Evolutionary conservation across 495 filamentous ascomycete genomes (phyloP).

Genomic region (Elasticomyces elasticus): DNA sequence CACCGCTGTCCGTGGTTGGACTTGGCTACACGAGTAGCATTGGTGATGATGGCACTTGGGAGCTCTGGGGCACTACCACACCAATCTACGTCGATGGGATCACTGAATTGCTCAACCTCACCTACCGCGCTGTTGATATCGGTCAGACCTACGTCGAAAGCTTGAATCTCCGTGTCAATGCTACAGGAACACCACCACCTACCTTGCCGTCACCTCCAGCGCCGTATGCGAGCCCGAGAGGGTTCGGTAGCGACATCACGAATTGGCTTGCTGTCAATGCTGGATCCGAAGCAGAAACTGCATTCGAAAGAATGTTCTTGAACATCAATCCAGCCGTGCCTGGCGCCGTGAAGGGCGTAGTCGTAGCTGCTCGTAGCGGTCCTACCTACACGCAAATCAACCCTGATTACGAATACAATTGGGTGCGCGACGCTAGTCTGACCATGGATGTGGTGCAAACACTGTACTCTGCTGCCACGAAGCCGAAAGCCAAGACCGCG

Average conservation of each 20-base stretch:
- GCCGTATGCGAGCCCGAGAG: constrained; percentile 22
- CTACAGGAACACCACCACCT: constrained; percentile 14
- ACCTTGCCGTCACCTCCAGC: constrained; percentile 3
- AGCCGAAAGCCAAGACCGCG: constrained; percentile 3
- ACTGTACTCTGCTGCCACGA: constrained; percentile 21
- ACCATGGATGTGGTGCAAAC: constrained; percentile 23
- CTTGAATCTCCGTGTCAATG: constrained; percentile 13
- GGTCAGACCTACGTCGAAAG: constrained; percentile 17
- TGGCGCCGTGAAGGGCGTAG: constrained; percentile 17
- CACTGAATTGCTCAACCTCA: constrained; percentile 21
- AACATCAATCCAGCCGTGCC: constrained; percentile 23
- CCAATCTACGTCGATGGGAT: constrained; percentile 22
- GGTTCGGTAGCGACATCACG: constrained; percentile 21
- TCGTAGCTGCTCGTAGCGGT: constrained; percentile 21
- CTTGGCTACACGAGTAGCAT: constrained; percentile 14
- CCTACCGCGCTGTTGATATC: constrained; percentile 21
- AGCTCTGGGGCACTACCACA: constrained; percentile 18
- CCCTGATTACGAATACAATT: constrained; percentile 23
- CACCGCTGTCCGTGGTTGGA: constrained; percentile 10
- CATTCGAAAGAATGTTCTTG: constrained; percentile 16
- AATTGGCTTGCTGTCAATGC: constrained; percentile 8
- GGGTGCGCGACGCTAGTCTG: constrained; percentile 19
- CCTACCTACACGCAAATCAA: constrained; percentile 12
- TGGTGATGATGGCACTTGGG: constrained; percentile 8
- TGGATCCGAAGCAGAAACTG: constrained; percentile 14